A percentile compares a stretch with the other conserved stretches of the same genome.
phyloP scores from a whole-genome alignment of 129 eudicot species.

The Flaveria robusta region DNA sequence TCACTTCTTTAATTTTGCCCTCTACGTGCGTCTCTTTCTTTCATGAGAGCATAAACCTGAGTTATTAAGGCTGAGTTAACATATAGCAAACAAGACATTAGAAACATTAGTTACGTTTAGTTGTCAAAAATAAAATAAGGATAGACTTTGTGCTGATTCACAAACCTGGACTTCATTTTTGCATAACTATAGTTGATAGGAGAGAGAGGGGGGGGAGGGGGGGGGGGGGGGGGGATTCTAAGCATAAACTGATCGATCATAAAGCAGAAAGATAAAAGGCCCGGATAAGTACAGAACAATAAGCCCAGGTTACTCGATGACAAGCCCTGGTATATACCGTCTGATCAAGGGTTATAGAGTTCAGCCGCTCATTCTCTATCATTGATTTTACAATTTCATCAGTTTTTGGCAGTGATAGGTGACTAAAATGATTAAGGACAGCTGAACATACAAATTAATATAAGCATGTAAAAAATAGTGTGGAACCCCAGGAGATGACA shows the following conservation, averaged over 20 bases:
- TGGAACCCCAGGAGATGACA: background rate
- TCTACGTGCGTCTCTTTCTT: slow-evolving; percentile 86
- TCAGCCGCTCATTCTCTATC: slow-evolving; percentile 91
- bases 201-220: too few relatives aligned
- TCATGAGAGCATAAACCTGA: slow-evolving; percentile 74
- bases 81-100: too few relatives aligned
- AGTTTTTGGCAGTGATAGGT: slow-evolving; percentile 71
- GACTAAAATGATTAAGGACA: slow-evolving; percentile 19
- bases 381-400: slow-evolving; percentile 81
- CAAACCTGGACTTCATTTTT: too few relatives aligned
- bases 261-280: too few relatives aligned
- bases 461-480: background rate
- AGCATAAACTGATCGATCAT: too few relatives aligned
- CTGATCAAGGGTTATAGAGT: slow-evolving; percentile 57
- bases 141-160: too few relatives aligned
- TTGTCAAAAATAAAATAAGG: too few relatives aligned
- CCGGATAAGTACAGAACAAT: too few relatives aligned
- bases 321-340: slow-evolving; percentile 46
- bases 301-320: too few relatives aligned
- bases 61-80: too few relatives aligned
- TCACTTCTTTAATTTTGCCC: slow-evolving; percentile 84
- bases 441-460: background rate
- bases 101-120: background rate
- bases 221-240: too few relatives aligned
- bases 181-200: too few relatives aligned